Conservation (phyloP, 768 basidiomycete genomes). For the Strobilomyces dryophilus region DNA sequence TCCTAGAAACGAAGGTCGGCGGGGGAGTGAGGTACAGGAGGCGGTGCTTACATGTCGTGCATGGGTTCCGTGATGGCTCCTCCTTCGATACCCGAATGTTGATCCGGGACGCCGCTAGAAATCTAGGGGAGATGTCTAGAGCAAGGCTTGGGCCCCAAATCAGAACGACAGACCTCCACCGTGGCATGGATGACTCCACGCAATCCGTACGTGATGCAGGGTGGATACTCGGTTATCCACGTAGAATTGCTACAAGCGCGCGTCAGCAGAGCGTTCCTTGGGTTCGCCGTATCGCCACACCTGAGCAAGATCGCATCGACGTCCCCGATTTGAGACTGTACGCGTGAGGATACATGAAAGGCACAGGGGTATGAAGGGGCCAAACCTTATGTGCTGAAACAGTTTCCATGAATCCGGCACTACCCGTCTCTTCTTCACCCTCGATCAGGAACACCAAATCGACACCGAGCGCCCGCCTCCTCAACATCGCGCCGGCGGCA, state of each 20-base stretch:
- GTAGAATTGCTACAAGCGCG: conserved; percentile 74
- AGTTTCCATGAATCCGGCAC: conserved; percentile 76
- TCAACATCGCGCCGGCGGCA: conserved; percentile 79
- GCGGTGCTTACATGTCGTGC: conserved; percentile 71
- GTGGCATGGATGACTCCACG: conserved; percentile 91
- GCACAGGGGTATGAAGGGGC: neutral
- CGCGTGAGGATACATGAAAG: conserved; percentile 1
- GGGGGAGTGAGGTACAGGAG: neutral
- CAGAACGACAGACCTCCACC: conserved; percentile 49
- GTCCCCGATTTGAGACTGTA: conserved; percentile 73
- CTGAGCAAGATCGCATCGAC: conserved; percentile 90
- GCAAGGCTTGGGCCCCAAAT: neutral
- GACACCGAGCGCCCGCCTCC: conserved; percentile 67
- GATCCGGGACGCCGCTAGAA: conserved; percentile 66
- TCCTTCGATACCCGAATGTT: conserved; percentile 94
- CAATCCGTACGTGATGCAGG: conserved; percentile 93
- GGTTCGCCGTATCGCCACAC: conserved; percentile 32
- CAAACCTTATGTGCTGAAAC: conserved; percentile 71
- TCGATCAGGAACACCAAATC: conserved; percentile 92
- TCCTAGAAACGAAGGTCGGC: conserved; percentile 39
- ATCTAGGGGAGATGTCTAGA: conserved; percentile 42
- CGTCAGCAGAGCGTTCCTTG: neutral
- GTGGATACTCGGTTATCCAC: conserved; percentile 90
- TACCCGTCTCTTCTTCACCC: conserved; percentile 97
- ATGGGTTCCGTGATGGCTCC: conserved; percentile 87